Percentiles rank a stretch among this genome's conserved stretches.
phyloP scores from a whole-genome alignment of 345 rosid species.

The Eucalyptus marginata region DNA sequence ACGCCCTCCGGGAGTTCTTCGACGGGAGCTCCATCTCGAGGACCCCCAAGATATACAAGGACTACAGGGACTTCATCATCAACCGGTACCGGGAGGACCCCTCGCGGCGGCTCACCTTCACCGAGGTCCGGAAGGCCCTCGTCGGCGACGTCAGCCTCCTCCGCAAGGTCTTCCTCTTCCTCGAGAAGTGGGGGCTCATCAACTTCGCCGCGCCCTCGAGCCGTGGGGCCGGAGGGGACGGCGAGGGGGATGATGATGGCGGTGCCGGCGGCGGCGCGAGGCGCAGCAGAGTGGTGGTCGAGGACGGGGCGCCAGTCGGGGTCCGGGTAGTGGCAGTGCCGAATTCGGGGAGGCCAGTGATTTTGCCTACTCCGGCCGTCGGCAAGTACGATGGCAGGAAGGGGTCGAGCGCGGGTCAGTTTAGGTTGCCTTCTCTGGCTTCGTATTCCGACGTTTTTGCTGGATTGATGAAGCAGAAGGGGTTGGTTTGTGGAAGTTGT shows the following conservation, averaged over 20 bases:
- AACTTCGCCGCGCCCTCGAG: slow-evolving; percentile 18
- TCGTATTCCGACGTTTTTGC: slow-evolving; percentile 70
- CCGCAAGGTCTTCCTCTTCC: slow-evolving; percentile 56
- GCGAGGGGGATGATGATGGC: background rate
- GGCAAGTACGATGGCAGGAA: background rate
- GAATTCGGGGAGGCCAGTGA: slow-evolving; percentile 41
- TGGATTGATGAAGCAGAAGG: slow-evolving; percentile 17
- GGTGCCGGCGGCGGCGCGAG: slow-evolving; percentile 3
- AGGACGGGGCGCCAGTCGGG: slow-evolving; percentile 63
- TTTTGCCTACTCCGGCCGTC: background rate
- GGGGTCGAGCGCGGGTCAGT: background rate
- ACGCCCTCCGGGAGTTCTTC: slow-evolving; percentile 65
- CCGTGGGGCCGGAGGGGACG: background rate
- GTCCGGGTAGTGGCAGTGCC: slow-evolving; percentile 72
- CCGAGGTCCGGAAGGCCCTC: slow-evolving; percentile 63
- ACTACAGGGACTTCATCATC: slow-evolving; percentile 86
- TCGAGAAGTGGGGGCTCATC: slow-evolving; percentile 72
- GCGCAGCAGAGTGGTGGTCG: slow-evolving; percentile 25
- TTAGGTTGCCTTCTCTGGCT: slow-evolving; percentile 38
- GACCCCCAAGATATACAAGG: slow-evolving; percentile 89
- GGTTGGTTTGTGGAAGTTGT: slow-evolving; percentile 39
- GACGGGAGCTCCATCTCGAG: slow-evolving; percentile 74
- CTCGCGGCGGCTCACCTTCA: slow-evolving; percentile 56
- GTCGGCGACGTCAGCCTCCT: slow-evolving; percentile 81
- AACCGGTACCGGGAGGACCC: slow-evolving; percentile 82